phyloP scores from a whole-genome alignment of 371 early-diverging fungal genomes.

The Paraphysoderma sedebokerense region DNA sequence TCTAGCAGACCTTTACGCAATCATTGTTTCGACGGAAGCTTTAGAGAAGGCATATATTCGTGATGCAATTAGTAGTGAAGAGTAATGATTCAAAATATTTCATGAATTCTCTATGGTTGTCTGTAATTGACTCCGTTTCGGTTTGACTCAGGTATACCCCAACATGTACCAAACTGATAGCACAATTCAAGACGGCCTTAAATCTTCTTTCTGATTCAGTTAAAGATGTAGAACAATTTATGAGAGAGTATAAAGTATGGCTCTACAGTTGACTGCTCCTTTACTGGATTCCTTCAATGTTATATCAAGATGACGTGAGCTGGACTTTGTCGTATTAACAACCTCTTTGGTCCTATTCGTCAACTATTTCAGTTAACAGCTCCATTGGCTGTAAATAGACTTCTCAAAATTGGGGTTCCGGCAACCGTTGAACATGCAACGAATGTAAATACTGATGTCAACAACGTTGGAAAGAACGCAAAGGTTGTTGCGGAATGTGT shows the following conservation, averaged over 20 bases:
- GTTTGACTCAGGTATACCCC: conserved; percentile 56
- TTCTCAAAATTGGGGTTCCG: conserved; percentile 67
- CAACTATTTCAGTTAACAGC: too few relatives aligned
- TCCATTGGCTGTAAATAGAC: conserved; percentile 60
- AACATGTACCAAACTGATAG: conserved; percentile 72
- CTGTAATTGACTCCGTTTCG: not conserved
- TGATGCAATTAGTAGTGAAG: conserved; percentile 61
- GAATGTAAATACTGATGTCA: conserved; percentile 21
- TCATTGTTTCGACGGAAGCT: conserved; percentile 75
- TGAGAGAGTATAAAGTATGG: conserved; percentile 58
- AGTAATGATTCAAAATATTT: conserved; percentile 23
- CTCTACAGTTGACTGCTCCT: not conserved
- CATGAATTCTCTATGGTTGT: not conserved
- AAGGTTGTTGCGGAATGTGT: conserved; percentile 78
- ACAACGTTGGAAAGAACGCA: conserved; percentile 31
- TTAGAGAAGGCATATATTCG: conserved; percentile 85
- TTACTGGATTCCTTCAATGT: not conserved
- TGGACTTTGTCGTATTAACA: conserved; percentile 4
- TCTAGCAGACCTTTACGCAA: conserved; percentile 80
- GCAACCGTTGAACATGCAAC: conserved; percentile 76
- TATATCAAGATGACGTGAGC: not conserved
- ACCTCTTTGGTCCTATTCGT: too few relatives aligned
- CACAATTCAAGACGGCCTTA: conserved; percentile 79
- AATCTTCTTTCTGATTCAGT: conserved; percentile 53
- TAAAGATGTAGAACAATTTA: conserved; percentile 52